phyloP scores from a whole-genome alignment of 129 eudicot genomes.

The Artemisia tridentata region DNA sequence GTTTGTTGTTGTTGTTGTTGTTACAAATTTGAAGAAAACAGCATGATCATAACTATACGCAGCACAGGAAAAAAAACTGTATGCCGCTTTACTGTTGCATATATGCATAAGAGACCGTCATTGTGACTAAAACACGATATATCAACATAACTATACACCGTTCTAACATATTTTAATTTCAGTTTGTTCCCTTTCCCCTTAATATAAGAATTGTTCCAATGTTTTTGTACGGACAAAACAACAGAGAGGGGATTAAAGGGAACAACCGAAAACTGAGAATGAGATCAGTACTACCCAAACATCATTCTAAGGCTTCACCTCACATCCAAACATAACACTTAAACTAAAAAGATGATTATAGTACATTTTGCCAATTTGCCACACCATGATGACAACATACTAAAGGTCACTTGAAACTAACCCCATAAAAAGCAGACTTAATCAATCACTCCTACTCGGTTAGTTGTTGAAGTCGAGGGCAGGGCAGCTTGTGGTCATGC shows the following conservation, averaged over 20 bases:
- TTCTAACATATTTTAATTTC: not conserved
- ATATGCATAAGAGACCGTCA: no score
- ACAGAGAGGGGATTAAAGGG: not conserved
- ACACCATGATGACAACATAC: not conserved
- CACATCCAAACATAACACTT: not conserved
- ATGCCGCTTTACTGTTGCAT: no score
- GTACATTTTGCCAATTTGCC: slow-evolving; percentile 7
- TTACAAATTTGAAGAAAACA: no score
- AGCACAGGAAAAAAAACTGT: no score
- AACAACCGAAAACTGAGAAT: not conserved
- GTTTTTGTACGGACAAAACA: not conserved
- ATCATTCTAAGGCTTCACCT: not conserved
- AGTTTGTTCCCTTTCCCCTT: not conserved
- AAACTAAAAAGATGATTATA: not conserved
- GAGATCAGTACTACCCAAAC: not conserved
- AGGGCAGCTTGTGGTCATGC: not conserved
- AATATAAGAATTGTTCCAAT: not conserved
- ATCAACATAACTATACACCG: no score
- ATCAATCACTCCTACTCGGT: not conserved
- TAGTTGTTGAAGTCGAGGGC: not conserved
- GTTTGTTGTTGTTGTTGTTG: no score
- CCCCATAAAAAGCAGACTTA: not conserved
- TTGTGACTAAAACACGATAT: no score
- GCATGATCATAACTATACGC: no score
- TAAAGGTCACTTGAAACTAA: not conserved